A percentile compares a stretch with the other conserved stretches of the same genome.
These are phyloP conservation scores for Candida nanaspora DNA, from an alignment of 805 yeast genomes.

Conservation along the genomic window DNA sequence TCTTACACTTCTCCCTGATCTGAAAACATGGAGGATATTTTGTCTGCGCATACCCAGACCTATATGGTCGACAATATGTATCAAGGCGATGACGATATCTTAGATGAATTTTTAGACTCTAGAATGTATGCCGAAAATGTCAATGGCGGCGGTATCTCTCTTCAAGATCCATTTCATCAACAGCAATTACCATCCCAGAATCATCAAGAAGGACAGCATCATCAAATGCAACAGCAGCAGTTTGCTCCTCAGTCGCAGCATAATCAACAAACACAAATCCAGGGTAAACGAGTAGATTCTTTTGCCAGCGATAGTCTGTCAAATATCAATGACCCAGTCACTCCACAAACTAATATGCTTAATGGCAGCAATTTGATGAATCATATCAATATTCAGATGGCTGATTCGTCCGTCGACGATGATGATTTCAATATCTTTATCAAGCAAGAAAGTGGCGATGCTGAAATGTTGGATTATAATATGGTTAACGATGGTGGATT, in stretches of 20 bases:
- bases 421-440: constrained; percentile 3
- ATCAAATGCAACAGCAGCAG: not conserved
- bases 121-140: constrained; percentile 34
- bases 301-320: too few species aligned
- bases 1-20: not conserved
- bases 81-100: constrained; percentile 31
- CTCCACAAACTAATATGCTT: not conserved
- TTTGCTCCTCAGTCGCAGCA: not conserved
- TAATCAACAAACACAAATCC: too few species aligned
- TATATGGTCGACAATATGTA: not conserved
- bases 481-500: not conserved
- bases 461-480: not conserved
- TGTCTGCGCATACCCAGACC: not conserved
- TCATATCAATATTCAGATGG: not conserved
- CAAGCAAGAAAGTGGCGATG: constrained; percentile 6
- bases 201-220: too few species aligned
- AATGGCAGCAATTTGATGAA: too few species aligned
- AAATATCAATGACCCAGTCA: not conserved
- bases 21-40: not conserved
- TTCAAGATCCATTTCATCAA: constrained; percentile 13
- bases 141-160: not conserved
- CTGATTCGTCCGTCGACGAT: not conserved
- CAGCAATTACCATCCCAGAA: constrained; percentile 13
- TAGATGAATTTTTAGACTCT: constrained; percentile 52
- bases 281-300: too few species aligned